Evolutionary conservation across 306 rosid genomes (phyloP).

Genomic region (Leucaena leucocephala): DNA sequence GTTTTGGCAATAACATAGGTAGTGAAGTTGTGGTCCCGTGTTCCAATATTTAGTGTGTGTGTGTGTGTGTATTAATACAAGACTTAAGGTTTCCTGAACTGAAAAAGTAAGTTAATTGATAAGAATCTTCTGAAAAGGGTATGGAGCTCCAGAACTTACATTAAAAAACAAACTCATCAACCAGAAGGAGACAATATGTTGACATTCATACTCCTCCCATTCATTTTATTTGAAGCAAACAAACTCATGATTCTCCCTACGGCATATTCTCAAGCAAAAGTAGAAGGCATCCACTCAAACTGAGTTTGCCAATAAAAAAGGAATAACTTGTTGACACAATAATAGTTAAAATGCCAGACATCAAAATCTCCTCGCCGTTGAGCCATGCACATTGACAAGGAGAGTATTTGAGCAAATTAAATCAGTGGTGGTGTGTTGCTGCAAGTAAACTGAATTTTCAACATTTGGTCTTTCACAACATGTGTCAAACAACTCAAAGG

Average conservation of each 20-base stretch:
- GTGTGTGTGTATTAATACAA: constrained; percentile 43
- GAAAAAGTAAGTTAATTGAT: constrained; percentile 46
- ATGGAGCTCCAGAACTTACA: constrained; percentile 42
- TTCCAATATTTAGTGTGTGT: constrained; percentile 32
- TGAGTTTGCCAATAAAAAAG: constrained; percentile 35
- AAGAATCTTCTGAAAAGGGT: constrained; percentile 56
- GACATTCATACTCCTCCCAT: constrained; percentile 51
- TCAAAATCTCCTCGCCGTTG: constrained; percentile 38
- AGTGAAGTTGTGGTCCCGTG: constrained; percentile 69
- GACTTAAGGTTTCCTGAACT: constrained; percentile 47
- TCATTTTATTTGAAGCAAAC: constrained; percentile 46
- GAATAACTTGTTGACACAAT: constrained; percentile 39
- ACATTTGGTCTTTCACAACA: constrained; percentile 21
- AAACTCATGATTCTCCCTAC: constrained; percentile 45
- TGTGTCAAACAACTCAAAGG: constrained; percentile 28
- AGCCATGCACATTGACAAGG: constrained; percentile 59
- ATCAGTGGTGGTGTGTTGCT: constrained; percentile 26
- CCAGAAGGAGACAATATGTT: constrained; percentile 58
- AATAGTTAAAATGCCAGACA: constrained; percentile 38
- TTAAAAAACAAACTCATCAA: constrained; percentile 47
- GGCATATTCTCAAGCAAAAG: constrained; percentile 53
- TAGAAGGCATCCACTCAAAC: constrained; percentile 45
- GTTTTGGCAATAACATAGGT: constrained; percentile 46
- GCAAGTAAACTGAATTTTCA: constrained; percentile 29
- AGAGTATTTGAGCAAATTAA: constrained; percentile 32